Evolutionary conservation across 441 rosid species (phyloP).

Genomic region (Biscutella laevigata): DNA sequence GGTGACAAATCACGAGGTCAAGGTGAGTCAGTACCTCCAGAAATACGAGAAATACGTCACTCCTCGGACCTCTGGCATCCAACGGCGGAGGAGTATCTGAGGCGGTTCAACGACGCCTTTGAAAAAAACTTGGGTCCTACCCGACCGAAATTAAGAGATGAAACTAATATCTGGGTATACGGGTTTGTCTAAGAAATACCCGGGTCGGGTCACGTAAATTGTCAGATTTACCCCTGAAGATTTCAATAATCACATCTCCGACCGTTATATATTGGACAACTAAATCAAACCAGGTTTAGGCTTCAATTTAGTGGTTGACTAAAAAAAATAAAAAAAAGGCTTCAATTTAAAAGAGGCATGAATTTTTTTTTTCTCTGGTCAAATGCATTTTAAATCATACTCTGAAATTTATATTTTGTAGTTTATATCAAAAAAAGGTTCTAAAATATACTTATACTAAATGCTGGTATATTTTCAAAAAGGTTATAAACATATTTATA

Average conservation of each 20-base stretch:
- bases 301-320: too few species aligned
- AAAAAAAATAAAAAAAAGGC: too few species aligned
- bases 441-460: too few species aligned
- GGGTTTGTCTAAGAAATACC: conserved; percentile 27
- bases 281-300: too few species aligned
- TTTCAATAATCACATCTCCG: conserved; percentile 50
- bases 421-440: too few species aligned
- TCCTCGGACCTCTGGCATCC: conserved; percentile 36
- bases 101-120: conserved; percentile 45
- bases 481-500: too few species aligned
- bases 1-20: conserved; percentile 48
- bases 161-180: conserved; percentile 36
- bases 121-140: conserved; percentile 52
- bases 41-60: conserved; percentile 47
- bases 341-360: too few species aligned
- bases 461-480: too few species aligned
- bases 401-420: too few species aligned
- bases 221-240: conserved; percentile 56
- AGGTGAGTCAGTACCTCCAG: conserved; percentile 48
- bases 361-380: too few species aligned
- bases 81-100: conserved; percentile 30
- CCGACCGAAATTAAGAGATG: conserved; percentile 54
- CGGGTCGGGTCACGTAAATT: not conserved
- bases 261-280: conserved; percentile 40
- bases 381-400: too few species aligned